Evolutionary conservation across 2,329 filamentous ascomycete genomes (phyloP).

Genomic region (Xylariaceae sp.): DNA sequence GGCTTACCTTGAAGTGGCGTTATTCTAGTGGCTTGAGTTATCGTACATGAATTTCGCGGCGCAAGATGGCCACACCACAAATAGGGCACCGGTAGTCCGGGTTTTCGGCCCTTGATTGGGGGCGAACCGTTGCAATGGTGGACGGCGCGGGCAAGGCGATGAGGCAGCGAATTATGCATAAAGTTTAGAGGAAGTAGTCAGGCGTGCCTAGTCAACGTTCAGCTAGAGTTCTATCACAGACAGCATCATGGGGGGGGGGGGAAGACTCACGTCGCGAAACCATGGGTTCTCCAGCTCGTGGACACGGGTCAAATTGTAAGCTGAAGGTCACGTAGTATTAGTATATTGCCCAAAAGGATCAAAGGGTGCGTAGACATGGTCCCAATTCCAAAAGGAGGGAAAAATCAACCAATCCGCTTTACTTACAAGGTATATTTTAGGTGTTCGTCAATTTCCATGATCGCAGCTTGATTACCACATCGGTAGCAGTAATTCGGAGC

Average conservation of each 20-base stretch:
- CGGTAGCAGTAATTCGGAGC: slow-evolving; percentile 96
- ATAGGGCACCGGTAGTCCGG: not conserved
- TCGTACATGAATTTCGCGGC: slow-evolving; percentile 15
- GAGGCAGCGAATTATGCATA: slow-evolving; percentile 9
- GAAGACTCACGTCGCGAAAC: slow-evolving; percentile 72
- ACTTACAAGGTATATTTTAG: slow-evolving; percentile 99
- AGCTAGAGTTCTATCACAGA: slow-evolving; percentile 14
- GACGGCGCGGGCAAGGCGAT: slow-evolving; percentile 13
- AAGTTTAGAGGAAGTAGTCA: slow-evolving; percentile 89
- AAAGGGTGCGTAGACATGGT: not conserved
- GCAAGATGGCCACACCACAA: slow-evolving; percentile 6
- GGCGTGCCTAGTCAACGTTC: slow-evolving; percentile 61
- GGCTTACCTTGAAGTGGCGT: slow-evolving; percentile 7
- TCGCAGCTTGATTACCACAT: slow-evolving; percentile 98
- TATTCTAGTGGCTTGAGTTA: slow-evolving; percentile 11
- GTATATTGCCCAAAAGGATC: slow-evolving; percentile 11
- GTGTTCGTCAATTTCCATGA: slow-evolving; percentile 99
- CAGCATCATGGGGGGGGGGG: not conserved
- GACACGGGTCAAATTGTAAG: slow-evolving; percentile 98
- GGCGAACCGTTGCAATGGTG: slow-evolving; percentile 17
- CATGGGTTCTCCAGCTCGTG: slow-evolving; percentile 95
- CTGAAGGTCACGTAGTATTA: slow-evolving; percentile 41
- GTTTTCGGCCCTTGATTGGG: slow-evolving; percentile 1
- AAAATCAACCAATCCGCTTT: not conserved
- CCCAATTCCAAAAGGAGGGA: not conserved